Conservation (phyloP, 257 asterid species). For the Ophiorrhiza pumila region DNA sequence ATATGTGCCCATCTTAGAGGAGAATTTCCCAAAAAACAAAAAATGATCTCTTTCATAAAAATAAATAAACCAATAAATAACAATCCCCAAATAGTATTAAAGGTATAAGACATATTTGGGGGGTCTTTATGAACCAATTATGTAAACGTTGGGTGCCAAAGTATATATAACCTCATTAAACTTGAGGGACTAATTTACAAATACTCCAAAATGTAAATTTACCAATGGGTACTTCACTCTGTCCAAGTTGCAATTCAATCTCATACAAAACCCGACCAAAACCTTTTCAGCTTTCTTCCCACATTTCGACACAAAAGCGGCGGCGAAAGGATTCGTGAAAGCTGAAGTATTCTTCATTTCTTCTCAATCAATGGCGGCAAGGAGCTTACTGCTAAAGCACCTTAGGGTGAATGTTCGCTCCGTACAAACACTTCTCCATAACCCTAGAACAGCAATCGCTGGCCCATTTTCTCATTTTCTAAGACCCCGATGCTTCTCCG, state of each 20-base stretch:
- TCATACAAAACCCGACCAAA: background rate
- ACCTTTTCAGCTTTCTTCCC: conserved; percentile 1
- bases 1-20: too few species aligned
- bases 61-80: too few species aligned
- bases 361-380: conserved; percentile 38
- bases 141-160: too few species aligned
- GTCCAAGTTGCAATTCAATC: background rate
- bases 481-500: conserved; percentile 55
- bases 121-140: too few species aligned
- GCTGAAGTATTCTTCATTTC: background rate
- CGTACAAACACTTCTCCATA: conserved; percentile 27
- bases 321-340: background rate
- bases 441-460: conserved; percentile 26
- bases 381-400: conserved; percentile 62
- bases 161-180: too few species aligned
- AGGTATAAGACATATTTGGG: too few species aligned
- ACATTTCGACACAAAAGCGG: background rate
- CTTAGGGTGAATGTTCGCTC: conserved; percentile 46
- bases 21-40: too few species aligned
- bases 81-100: too few species aligned
- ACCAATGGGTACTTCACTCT: too few species aligned
- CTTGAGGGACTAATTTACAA: too few species aligned
- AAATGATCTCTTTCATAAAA: too few species aligned
- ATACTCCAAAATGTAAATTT: background rate
- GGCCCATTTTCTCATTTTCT: conserved; percentile 41